Evolutionary conservation across 768 basidiomycete species (phyloP).

Genomic region (Lactarius akahatsu): DNA sequence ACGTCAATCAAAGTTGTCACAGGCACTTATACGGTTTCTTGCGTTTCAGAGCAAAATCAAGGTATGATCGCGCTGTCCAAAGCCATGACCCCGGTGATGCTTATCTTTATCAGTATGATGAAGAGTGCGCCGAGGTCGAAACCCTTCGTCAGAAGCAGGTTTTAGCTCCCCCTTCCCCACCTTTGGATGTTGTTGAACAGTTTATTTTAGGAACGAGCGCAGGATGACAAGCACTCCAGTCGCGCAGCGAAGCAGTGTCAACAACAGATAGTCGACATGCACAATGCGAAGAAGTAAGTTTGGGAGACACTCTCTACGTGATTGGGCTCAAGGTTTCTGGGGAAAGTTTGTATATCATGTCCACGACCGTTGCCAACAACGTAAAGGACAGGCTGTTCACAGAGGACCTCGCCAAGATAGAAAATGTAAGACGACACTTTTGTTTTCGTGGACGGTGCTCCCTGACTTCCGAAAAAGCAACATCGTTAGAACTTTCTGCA

Average conservation of each 20-base stretch:
- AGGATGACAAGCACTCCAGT: slow-evolving; percentile 75
- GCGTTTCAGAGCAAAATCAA: slow-evolving; percentile 62
- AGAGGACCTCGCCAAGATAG: slow-evolving; percentile 64
- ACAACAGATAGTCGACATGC: slow-evolving; percentile 74
- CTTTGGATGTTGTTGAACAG: slow-evolving; percentile 12
- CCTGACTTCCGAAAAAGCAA: slow-evolving; percentile 46
- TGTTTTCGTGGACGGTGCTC: slow-evolving; percentile 5
- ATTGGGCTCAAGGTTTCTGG: slow-evolving; percentile 3
- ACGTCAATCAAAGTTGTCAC: not conserved
- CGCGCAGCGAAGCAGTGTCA: slow-evolving; percentile 72
- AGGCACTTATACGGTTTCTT: slow-evolving; percentile 16
- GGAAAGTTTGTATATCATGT: slow-evolving; percentile 66
- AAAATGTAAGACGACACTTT: slow-evolving; percentile 56
- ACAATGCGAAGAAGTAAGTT: slow-evolving; percentile 73
- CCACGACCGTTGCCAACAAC: slow-evolving; percentile 66
- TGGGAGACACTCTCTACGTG: slow-evolving; percentile 2
- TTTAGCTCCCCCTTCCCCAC: slow-evolving; percentile 26
- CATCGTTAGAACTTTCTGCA: slow-evolving; percentile 51
- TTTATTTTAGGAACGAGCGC: slow-evolving; percentile 54
- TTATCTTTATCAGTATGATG: slow-evolving; percentile 60
- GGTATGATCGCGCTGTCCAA: slow-evolving; percentile 37
- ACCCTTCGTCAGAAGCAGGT: slow-evolving; percentile 79
- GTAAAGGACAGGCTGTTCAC: slow-evolving; percentile 69
- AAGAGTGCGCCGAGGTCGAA: slow-evolving; percentile 73
- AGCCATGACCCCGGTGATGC: slow-evolving; percentile 6